Percentiles rank a stretch among this genome's conserved stretches.
phyloP scores from a whole-genome alignment of 768 basidiomycete genomes.

The Cubamyces sp. region DNA sequence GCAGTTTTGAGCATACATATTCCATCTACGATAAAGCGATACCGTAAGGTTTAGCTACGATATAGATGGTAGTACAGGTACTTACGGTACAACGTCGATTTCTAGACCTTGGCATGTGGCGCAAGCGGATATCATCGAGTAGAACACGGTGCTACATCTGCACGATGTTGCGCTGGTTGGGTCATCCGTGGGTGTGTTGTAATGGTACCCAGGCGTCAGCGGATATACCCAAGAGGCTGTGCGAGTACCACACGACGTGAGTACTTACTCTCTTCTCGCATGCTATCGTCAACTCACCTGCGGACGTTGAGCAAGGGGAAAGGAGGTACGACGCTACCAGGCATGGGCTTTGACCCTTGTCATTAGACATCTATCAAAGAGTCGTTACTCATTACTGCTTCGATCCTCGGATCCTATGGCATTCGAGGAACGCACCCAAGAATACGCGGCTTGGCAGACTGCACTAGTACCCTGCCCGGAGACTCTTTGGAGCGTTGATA shows the following conservation, averaged over 20 bases:
- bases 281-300: background rate
- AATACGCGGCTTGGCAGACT: background rate
- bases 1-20: slow-evolving; percentile 6
- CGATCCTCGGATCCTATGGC: too few relatives aligned
- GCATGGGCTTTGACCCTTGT: slow-evolving; percentile 18
- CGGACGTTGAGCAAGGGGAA: slow-evolving; percentile 4
- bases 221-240: slow-evolving; percentile 20
- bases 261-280: background rate
- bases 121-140: slow-evolving; percentile 19
- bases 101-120: slow-evolving; percentile 19
- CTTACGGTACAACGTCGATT: slow-evolving; percentile 4
- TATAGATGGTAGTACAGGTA: background rate
- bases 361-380: slow-evolving; percentile 19
- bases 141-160: slow-evolving; percentile 20
- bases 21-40: slow-evolving; percentile 1
- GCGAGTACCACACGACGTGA: too few relatives aligned
- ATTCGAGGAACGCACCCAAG: background rate
- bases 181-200: slow-evolving; percentile 9
- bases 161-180: slow-evolving; percentile 14
- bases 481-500: background rate
- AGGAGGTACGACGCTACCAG: slow-evolving; percentile 18
- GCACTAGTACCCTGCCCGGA: slow-evolving; percentile 5
- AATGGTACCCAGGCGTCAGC: slow-evolving; percentile 7
- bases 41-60: background rate
- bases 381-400: background rate